phyloP scores from a whole-genome alignment of 352 stramenopile species.

The Phytophthora hibernalis region DNA sequence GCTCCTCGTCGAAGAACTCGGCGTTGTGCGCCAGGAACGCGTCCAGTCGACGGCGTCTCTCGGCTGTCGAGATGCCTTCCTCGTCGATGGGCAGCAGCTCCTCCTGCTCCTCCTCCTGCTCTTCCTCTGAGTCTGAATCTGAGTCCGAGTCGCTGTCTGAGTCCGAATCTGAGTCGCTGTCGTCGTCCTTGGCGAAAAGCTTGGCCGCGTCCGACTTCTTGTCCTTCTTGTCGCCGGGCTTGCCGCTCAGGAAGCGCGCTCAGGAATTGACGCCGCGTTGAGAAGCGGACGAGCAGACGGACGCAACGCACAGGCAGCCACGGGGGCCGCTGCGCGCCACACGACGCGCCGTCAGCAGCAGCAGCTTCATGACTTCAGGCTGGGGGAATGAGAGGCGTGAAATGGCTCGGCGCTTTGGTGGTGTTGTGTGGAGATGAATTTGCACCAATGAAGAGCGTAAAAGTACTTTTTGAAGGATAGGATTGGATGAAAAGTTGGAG shows the following conservation, averaged over 20 bases:
- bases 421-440: slow-evolving; percentile 23
- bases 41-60: slow-evolving; percentile 37
- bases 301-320: slow-evolving; percentile 15
- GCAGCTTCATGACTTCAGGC: slow-evolving; percentile 52
- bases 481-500: slow-evolving; percentile 23
- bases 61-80: slow-evolving; percentile 37
- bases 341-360: slow-evolving; percentile 46
- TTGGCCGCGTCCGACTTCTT: slow-evolving; percentile 32
- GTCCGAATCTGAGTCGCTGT: slow-evolving; percentile 31
- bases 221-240: slow-evolving; percentile 12
- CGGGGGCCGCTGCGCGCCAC: slow-evolving; percentile 30
- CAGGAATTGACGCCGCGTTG: slow-evolving; percentile 10
- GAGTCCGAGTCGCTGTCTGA: slow-evolving; percentile 17
- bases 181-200: slow-evolving; percentile 35
- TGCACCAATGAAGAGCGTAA: background rate
- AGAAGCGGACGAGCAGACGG: slow-evolving; percentile 16
- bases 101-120: slow-evolving; percentile 21
- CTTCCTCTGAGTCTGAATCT: slow-evolving; percentile 39
- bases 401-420: slow-evolving; percentile 37
- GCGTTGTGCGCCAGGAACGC: slow-evolving; percentile 51
- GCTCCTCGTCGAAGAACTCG: slow-evolving; percentile 77
- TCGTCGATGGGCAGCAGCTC: slow-evolving; percentile 45
- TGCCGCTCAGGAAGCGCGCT: slow-evolving; percentile 35
- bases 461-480: background rate
- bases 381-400: slow-evolving; percentile 32